Percentiles rank a stretch among this genome's conserved stretches.
These are phyloP conservation scores for Priceomyces medius DNA, from an alignment of 805 yeast genomes.

Conservation along the genomic window DNA sequence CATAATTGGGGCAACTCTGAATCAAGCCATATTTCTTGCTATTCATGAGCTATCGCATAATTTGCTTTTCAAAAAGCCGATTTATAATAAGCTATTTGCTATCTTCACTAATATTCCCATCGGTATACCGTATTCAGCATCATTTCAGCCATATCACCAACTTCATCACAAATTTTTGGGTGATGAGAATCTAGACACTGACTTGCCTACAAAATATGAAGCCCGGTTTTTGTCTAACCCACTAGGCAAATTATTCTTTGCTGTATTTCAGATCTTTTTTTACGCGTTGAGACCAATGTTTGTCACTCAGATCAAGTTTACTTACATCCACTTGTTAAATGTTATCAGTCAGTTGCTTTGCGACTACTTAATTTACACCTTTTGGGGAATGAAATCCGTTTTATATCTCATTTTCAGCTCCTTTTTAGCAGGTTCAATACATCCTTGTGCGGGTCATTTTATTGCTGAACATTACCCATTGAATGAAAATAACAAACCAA, in stretches of 20 bases:
- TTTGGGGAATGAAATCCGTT: conserved; percentile 65
- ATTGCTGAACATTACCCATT: conserved; percentile 91
- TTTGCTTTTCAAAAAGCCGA: conserved; percentile 74
- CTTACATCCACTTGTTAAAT: conserved; percentile 72
- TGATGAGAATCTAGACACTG: conserved; percentile 80
- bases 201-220: conserved; percentile 79
- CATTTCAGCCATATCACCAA: conserved; percentile 87
- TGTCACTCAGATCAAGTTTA: conserved; percentile 70
- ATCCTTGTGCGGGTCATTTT: conserved; percentile 94
- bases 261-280: conserved; percentile 83
- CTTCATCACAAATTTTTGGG: conserved; percentile 90
- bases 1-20: conserved; percentile 79
- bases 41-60: conserved; percentile 89
- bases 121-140: conserved; percentile 87
- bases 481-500: conserved; percentile 50
- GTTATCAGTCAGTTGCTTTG: conserved; percentile 56
- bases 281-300: conserved; percentile 91
- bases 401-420: conserved; percentile 71
- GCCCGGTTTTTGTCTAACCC: conserved; percentile 72
- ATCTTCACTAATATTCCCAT: conserved; percentile 80
- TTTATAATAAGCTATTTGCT: conserved; percentile 74
- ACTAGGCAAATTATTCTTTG: conserved; percentile 86
- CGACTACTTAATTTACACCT: conserved; percentile 56
- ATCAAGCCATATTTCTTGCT: conserved; percentile 80
- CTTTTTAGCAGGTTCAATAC: conserved; percentile 86